Evolutionary conservation across 2,329 filamentous ascomycete species (phyloP).

Genomic region (Venturia oleaginea): DNA sequence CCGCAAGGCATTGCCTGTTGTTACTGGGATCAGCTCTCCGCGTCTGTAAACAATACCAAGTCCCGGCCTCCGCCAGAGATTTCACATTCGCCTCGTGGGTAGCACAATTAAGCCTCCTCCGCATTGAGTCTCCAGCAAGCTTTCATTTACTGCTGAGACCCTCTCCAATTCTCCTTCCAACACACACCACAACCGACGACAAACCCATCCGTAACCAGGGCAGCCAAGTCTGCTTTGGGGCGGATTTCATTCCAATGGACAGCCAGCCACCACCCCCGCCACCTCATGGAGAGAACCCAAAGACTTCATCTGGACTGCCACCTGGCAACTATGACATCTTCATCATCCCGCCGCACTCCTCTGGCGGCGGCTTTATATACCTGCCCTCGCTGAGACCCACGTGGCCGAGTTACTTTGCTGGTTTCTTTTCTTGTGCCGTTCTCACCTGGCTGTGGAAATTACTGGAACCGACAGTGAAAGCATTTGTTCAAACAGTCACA

Average conservation of each 20-base stretch:
- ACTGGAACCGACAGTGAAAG: constrained; percentile 57
- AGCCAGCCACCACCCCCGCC: constrained; percentile 45
- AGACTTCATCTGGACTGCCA: constrained; percentile 63
- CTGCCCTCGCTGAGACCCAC: constrained; percentile 82
- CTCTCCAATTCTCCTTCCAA: background rate
- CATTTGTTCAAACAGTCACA: constrained; percentile 8
- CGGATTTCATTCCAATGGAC: constrained; percentile 1
- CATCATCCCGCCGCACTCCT: constrained; percentile 84
- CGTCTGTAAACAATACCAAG: background rate
- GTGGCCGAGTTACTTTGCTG: constrained; percentile 83
- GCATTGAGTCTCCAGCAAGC: background rate
- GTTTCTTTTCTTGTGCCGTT: constrained; percentile 55
- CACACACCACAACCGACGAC: background rate
- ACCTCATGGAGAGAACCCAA: constrained; percentile 72
- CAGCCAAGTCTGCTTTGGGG: background rate
- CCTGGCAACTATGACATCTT: constrained; percentile 95
- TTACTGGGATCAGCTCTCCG: background rate
- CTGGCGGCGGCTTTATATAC: constrained; percentile 84
- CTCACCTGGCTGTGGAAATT: constrained; percentile 63
- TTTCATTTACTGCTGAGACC: background rate
- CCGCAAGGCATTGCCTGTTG: background rate
- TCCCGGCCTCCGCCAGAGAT: background rate
- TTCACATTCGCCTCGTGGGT: background rate
- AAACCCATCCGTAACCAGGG: background rate
- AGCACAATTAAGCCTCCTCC: background rate